Conservation (phyloP, 1,284 basidiomycete species). For the Ceratobasidium sp. region DNA sequence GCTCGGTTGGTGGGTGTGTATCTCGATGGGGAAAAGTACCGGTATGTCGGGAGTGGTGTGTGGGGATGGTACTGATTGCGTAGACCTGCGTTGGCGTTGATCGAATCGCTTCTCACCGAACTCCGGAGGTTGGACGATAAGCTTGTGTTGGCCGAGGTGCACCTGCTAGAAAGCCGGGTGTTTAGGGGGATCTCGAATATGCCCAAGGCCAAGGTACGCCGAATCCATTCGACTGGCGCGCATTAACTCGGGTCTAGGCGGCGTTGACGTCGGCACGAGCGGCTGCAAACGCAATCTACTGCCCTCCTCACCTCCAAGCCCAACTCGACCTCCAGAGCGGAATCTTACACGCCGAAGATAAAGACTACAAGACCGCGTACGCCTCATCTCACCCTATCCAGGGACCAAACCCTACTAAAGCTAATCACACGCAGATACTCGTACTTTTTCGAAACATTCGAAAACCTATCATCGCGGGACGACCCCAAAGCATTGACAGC, state of each 20-base stretch:
- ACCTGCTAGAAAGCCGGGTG: constrained; percentile 89
- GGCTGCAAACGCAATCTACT: constrained; percentile 97
- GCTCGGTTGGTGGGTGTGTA: constrained; percentile 86
- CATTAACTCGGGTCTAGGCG: constrained; percentile 59
- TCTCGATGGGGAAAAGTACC: constrained; percentile 47
- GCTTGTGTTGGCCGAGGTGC: constrained; percentile 96
- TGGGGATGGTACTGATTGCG: constrained; percentile 48
- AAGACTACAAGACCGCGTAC: constrained; percentile 90
- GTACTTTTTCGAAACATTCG: constrained; percentile 98
- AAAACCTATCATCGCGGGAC: constrained; percentile 73
- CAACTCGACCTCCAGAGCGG: constrained; percentile 92
- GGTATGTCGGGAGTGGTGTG: not conserved
- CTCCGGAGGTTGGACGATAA: constrained; percentile 96
- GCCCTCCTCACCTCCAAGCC: constrained; percentile 91
- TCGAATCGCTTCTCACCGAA: constrained; percentile 86
- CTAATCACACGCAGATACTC: constrained; percentile 63
- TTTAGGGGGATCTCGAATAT: constrained; percentile 92
- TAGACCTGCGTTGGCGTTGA: constrained; percentile 82
- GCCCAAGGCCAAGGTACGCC: constrained; percentile 83
- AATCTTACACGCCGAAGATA: constrained; percentile 94
- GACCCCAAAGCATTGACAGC: constrained; percentile 80
- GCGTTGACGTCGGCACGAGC: constrained; percentile 92
- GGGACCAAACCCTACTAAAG: no score
- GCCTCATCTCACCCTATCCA: constrained; percentile 17
- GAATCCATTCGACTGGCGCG: not conserved